Percentiles rank a stretch among this genome's conserved stretches.
phyloP scores from a whole-genome alignment of 2,329 filamentous ascomycete species.

The Thelonectria rubi region DNA sequence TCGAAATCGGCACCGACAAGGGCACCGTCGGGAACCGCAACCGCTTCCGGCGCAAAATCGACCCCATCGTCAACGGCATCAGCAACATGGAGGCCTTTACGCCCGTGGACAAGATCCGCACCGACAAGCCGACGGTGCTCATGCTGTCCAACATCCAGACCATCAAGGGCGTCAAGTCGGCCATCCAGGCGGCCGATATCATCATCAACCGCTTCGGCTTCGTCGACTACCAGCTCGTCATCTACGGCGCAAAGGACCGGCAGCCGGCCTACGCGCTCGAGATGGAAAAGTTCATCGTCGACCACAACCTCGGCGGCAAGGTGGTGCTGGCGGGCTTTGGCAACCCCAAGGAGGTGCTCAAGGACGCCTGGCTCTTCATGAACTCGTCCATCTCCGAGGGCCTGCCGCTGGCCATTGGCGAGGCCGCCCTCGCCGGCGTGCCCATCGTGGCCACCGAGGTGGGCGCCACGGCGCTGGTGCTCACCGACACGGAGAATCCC shows the following conservation, averaged over 20 bases:
- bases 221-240: constrained; percentile 29
- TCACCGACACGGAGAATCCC: constrained; percentile 31
- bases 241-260: constrained; percentile 34
- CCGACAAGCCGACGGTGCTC: constrained; percentile 30
- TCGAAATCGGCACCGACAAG: constrained; percentile 32
- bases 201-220: constrained; percentile 33
- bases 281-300: constrained; percentile 35
- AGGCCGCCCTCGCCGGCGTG: constrained; percentile 31
- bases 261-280: constrained; percentile 32
- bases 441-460: constrained; percentile 35
- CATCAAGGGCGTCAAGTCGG: constrained; percentile 35
- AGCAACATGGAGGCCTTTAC: constrained; percentile 34
- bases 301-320: constrained; percentile 22
- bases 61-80: constrained; percentile 35
- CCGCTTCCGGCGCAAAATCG: constrained; percentile 31
- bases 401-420: constrained; percentile 32
- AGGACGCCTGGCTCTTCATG: constrained; percentile 37
- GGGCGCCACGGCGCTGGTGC: constrained; percentile 30
- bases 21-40: constrained; percentile 27
- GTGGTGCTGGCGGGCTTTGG: constrained; percentile 33
- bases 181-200: constrained; percentile 32
- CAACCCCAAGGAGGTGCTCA: constrained; percentile 30
- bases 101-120: constrained; percentile 32
- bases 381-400: constrained; percentile 36
- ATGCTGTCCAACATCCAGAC: constrained; percentile 36